These are phyloP conservation scores for Begonia fuchsioides DNA, from an alignment of 306 rosid genomes.

Conservation along the genomic window DNA sequence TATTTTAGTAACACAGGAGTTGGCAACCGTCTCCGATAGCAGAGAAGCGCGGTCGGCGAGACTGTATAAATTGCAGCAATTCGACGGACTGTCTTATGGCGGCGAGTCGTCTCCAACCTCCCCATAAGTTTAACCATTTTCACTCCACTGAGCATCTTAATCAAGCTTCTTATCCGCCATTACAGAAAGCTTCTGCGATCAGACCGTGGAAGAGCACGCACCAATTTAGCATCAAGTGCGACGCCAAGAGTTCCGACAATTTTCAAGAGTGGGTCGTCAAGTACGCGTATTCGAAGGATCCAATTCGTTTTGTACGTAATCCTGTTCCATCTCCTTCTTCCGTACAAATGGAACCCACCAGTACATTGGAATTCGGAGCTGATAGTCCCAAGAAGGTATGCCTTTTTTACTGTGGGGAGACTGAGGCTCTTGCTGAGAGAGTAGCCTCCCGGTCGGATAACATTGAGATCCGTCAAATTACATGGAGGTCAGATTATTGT, in stretches of 20 bases:
- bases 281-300: constrained; percentile 20
- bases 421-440: constrained; percentile 56
- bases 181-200: constrained; percentile 3
- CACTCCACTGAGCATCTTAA: constrained; percentile 7
- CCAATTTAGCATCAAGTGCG: constrained; percentile 22
- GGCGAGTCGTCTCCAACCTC: constrained; percentile 34
- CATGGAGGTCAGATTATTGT: constrained; percentile 46
- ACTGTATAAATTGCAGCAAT: no score
- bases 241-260: constrained; percentile 46
- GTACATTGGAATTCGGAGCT: constrained; percentile 21
- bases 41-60: no score
- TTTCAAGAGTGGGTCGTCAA: constrained; percentile 31
- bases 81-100: constrained; percentile 38
- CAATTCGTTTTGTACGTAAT: constrained; percentile 16
- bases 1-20: no score
- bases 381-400: constrained; percentile 47
- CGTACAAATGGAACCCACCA: constrained; percentile 32
- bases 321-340: constrained; percentile 18
- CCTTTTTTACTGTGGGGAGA: constrained; percentile 77
- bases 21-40: no score
- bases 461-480: constrained; percentile 59
- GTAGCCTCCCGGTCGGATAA: constrained; percentile 54
- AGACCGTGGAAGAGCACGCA: constrained; percentile 6
- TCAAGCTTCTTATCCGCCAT: constrained; percentile 11
- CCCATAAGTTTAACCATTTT: constrained; percentile 14